Base-by-base conservation (phyloP, 495 filamentous ascomycete species). In the Penicillium mononematosum region DNA sequence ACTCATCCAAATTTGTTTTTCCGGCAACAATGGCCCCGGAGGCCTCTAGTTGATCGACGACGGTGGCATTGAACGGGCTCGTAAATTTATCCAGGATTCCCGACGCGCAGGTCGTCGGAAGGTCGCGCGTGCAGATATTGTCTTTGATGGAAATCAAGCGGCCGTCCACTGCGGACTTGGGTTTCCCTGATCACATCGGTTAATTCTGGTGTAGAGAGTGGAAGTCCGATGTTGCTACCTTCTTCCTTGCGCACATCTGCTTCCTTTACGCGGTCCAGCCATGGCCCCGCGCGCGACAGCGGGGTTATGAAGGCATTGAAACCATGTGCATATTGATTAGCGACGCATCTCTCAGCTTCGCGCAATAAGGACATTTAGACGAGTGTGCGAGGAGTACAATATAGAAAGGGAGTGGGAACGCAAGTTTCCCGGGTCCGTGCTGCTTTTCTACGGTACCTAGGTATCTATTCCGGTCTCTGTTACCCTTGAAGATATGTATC, bases 1-100 rank as follows among this genome's bases (percentile, higher is more conserved):
- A 98, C 68, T 98, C 94, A 77, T 98, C 94, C 63, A 98, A 79
- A 70, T 96, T 96, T 0, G 91, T 91, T 69, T 96, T 97, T 8
- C 88, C 88, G 16, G 83, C 78, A 4, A 96, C 68, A 19, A 80
- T 68, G 5, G 85, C 86, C 39, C 90, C 90, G 20, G 84, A 78
- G 48, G 77, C 64, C 59, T 83, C 79, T 45, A 96, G 78, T 63
- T 78, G 77, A 45, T 80, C 66, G 29, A 96, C 83, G 34, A 96
- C 90, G 4, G 89, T 93, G 8, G 94, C 92, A 68, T 90, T 83
- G 71, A 88, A 94, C 20, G 95, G 95, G 57, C 85, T 89, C 45
- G 63, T 69, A 72, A 88, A 88, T 52, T 74, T 72, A n/a, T 83
- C 64, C n/a, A 96, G 78, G 50, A 89, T 85, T n/a, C 73, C 72